These are phyloP conservation scores for Spizellomyces sp. DNA, from an alignment of 192 early-diverging fungal genomes.

Conservation along the genomic window DNA sequence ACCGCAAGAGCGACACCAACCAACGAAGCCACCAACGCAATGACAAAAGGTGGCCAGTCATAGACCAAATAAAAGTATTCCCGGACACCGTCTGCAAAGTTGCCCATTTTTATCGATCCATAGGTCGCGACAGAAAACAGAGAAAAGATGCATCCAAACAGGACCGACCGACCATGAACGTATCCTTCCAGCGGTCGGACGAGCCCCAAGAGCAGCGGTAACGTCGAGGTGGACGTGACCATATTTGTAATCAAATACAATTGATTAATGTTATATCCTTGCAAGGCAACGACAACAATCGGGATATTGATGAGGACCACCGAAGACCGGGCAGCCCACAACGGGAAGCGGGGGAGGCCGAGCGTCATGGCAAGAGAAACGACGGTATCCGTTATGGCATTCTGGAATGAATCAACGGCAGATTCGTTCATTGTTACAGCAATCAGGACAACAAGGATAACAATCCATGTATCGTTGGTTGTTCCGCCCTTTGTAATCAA, in stretches of 20 bases:
- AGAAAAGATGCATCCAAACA: constrained; percentile 41
- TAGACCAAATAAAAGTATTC: constrained; percentile 38
- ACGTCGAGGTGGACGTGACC: constrained; percentile 28
- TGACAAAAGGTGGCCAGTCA: constrained; percentile 37
- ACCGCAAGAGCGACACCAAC: constrained; percentile 31
- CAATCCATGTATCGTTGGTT: constrained; percentile 31
- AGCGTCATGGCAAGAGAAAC: constrained; percentile 25
- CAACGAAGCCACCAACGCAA: constrained; percentile 34
- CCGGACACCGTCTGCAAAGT: constrained; percentile 28
- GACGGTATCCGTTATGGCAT: constrained; percentile 46
- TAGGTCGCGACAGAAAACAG: constrained; percentile 35
- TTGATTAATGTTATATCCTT: constrained; percentile 31
- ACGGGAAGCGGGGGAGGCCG: constrained; percentile 7
- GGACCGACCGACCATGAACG: constrained; percentile 29
- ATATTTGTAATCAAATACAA: constrained; percentile 48
- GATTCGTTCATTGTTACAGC: constrained; percentile 49
- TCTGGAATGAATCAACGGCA: constrained; percentile 57
- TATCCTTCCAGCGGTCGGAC: constrained; percentile 29
- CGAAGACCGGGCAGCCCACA: constrained; percentile 21
- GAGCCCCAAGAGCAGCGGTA: constrained; percentile 46
- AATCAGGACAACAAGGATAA: constrained; percentile 41
- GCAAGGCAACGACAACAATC: constrained; percentile 32
- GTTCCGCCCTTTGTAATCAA: constrained; percentile 35
- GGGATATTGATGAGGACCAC: constrained; percentile 45
- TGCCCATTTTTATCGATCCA: constrained; percentile 19